Evolutionary conservation across 306 rosid genomes (phyloP).

Genomic region (Quercus berberidifolia): DNA sequence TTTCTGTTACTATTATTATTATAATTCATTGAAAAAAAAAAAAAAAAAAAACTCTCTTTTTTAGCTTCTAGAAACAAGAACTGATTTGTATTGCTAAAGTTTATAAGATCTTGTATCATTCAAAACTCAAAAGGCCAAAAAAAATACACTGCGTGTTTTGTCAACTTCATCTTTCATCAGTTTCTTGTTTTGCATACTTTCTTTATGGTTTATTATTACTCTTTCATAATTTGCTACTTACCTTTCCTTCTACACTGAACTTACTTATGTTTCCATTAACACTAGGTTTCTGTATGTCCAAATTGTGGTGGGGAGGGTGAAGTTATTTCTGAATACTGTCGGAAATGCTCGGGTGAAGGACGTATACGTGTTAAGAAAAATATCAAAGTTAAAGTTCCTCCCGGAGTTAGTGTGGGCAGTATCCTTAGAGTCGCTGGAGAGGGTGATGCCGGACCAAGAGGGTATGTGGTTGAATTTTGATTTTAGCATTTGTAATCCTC

Average conservation of each 20-base stretch:
- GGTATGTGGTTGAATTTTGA: constrained; percentile 52
- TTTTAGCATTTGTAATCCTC: constrained; percentile 1
- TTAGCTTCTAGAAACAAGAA: not conserved
- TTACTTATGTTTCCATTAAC: constrained; percentile 7
- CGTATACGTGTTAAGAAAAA: constrained; percentile 73
- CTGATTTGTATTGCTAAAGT: not conserved
- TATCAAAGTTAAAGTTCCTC: constrained; percentile 91
- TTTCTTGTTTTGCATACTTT: not conserved
- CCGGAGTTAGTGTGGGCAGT: constrained; percentile 89
- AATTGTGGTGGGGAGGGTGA: constrained; percentile 94
- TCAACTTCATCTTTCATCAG: not conserved
- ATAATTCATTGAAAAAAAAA: not conserved
- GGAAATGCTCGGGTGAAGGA: constrained; percentile 91
- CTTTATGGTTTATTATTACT: not conserved
- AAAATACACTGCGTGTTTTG: not conserved
- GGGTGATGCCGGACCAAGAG: constrained; percentile 92
- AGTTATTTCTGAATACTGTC: constrained; percentile 80
- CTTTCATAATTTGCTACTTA: not conserved
- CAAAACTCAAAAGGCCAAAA: not conserved
- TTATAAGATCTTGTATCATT: not conserved
- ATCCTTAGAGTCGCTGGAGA: constrained; percentile 92
- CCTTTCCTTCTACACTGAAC: not conserved
- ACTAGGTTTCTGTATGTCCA: constrained; percentile 90
- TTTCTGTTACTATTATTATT: too few relatives aligned
- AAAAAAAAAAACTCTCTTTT: not conserved